A percentile compares a stretch with the other conserved stretches of the same genome.
These are phyloP conservation scores for Candida labiduridarum DNA, from an alignment of 1,139 yeast genomes.

Conservation along the genomic window DNA sequence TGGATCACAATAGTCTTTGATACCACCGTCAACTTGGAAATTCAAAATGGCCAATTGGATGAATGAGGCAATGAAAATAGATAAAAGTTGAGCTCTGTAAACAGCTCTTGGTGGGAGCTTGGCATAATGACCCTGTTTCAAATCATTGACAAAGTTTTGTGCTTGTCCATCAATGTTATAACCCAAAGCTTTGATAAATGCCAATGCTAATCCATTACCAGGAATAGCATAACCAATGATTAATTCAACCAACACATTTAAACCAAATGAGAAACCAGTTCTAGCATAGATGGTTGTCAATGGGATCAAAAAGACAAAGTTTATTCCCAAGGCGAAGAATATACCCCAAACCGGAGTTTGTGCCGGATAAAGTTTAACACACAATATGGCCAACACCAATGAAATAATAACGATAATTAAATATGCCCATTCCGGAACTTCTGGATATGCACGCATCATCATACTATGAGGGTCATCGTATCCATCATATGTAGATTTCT, in stretches of 20 bases:
- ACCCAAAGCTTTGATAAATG: conserved; percentile 60
- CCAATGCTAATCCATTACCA: conserved; percentile 60
- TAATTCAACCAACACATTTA: conserved; percentile 61
- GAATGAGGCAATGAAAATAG: conserved; percentile 44
- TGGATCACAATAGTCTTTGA: conserved; percentile 47
- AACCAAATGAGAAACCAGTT: conserved; percentile 53
- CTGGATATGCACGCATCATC: conserved; percentile 57
- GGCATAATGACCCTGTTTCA: conserved; percentile 64
- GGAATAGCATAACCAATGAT: conserved; percentile 65
- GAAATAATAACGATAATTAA: conserved; percentile 49
- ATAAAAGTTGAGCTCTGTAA: conserved; percentile 58
- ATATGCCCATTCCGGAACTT: conserved; percentile 68
- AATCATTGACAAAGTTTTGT: conserved; percentile 52
- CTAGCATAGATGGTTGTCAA: conserved; percentile 48
- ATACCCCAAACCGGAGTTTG: conserved; percentile 61
- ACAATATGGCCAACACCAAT: conserved; percentile 50
- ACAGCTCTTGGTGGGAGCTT: conserved; percentile 65
- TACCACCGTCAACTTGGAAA: conserved; percentile 52
- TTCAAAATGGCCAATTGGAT: conserved; percentile 55
- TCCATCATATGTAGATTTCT: conserved; percentile 19
- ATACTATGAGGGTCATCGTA: conserved; percentile 55
- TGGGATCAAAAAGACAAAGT: conserved; percentile 58
- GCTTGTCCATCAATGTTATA: conserved; percentile 63
- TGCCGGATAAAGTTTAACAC: conserved; percentile 49
- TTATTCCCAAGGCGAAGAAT: conserved; percentile 57